Conservation (phyloP, 2,329 filamentous ascomycete species). For the Cytospora mali region DNA sequence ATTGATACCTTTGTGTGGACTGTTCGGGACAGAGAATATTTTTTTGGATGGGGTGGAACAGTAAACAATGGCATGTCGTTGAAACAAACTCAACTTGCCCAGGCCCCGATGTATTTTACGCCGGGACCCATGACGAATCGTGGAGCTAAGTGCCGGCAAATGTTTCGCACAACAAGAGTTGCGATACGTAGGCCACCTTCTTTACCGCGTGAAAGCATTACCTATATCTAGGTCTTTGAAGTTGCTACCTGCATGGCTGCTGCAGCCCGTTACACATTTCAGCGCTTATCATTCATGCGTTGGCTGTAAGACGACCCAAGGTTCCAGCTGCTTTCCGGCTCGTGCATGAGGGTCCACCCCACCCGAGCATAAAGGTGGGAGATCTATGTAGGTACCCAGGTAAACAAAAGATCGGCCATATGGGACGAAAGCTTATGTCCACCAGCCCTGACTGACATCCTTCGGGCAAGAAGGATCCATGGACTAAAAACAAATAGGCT, state of each 20-base stretch:
- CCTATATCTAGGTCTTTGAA: too few relatives aligned
- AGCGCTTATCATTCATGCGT: too few relatives aligned
- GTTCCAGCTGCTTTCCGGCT: too few relatives aligned
- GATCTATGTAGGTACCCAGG: too few relatives aligned
- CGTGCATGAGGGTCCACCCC: too few relatives aligned
- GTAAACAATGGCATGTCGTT: conserved; percentile 5
- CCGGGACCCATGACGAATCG: background rate
- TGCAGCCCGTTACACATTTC: background rate
- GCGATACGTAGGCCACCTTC: background rate
- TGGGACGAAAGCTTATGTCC: too few relatives aligned
- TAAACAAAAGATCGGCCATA: too few relatives aligned
- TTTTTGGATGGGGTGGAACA: background rate
- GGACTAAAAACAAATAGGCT: too few relatives aligned
- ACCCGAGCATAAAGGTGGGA: too few relatives aligned
- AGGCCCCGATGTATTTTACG: background rate
- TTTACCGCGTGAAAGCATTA: background rate
- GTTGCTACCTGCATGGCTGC: background rate
- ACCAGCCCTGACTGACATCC: too few relatives aligned
- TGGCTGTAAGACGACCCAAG: too few relatives aligned
- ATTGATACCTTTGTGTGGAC: background rate
- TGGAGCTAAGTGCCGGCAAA: background rate
- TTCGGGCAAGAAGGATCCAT: too few relatives aligned
- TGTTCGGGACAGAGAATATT: background rate
- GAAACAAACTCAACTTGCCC: conserved; percentile 2
- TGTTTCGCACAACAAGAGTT: background rate